Base-by-base conservation (phyloP, 331 rosid species). In the Quercus phellos region DNA sequence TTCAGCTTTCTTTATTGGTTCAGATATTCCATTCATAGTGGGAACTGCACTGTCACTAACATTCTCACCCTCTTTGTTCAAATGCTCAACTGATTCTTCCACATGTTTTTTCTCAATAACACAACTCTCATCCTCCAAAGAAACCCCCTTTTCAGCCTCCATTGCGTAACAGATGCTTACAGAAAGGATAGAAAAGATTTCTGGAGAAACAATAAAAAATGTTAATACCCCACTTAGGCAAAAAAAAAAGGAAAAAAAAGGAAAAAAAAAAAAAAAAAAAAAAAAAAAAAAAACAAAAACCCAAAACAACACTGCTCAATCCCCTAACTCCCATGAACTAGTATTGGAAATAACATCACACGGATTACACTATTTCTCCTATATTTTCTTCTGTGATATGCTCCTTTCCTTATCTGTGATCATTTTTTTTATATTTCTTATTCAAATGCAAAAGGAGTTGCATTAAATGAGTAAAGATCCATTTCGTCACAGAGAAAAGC, bases 101-200 rank as follows among this genome's bases (percentile, higher is more conserved):
- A 75, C 73, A 46, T 68, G 69, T 78, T 84, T 89, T 78, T 72
- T 85, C 74, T 84, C 92, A 72, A 86, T 83, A 67, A 84, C 87
- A 80, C 84, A 83, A 66, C 82, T 94, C 88, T 88, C 92, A 11
- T 91, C 98, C 89, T 90, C 92, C 84, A 85, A 74, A 70, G 70
- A 51, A 60, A 88, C 79, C 76, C 89, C 96, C 61, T 79, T 90
- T 75, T 87, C 90, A 73, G 94, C 86, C 75, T 94, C 96, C 99
- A 95, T 94, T 29, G 38, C 70, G 74, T 68, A 74, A 73, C 32
- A 72, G 71, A 70, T 19, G 77, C 71, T 77, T 55, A 29, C 63
- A 38, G 24, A 85, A 68, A 66, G 54, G n/a, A 75, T 69, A 26
- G 46, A 63, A 10, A 1, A 63, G 16, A 70, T 76, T 60, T 58